phyloP scores from a whole-genome alignment of 805 yeast species.

The Starmera caribaea region DNA sequence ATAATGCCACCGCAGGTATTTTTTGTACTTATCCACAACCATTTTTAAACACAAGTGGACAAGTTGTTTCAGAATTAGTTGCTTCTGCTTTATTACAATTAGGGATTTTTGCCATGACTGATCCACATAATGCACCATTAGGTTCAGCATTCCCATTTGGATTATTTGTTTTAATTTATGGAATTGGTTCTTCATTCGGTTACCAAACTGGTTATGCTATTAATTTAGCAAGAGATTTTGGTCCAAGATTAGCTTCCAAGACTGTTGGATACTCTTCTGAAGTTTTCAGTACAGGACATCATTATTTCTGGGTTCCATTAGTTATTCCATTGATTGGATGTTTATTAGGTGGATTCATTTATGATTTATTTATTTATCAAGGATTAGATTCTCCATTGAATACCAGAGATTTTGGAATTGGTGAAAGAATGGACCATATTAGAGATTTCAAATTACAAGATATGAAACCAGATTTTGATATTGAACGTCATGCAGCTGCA shows the following conservation, averaged over 20 bases:
- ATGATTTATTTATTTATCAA: constrained; percentile 40
- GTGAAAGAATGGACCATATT: constrained; percentile 9
- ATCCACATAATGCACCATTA: constrained; percentile 38
- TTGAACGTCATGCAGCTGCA: constrained; percentile 2
- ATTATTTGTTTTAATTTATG: constrained; percentile 33
- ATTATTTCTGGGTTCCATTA: constrained; percentile 46
- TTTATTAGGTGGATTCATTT: constrained; percentile 37
- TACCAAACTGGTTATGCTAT: constrained; percentile 47
- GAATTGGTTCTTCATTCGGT: constrained; percentile 38
- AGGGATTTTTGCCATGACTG: constrained; percentile 41
- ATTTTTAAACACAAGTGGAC: constrained; percentile 32
- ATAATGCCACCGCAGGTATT: constrained; percentile 29
- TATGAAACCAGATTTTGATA: constrained; percentile 15
- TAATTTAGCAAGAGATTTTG: constrained; percentile 46
- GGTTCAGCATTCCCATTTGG: constrained; percentile 38
- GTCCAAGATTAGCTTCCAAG: constrained; percentile 40
- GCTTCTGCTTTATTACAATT: constrained; percentile 35
- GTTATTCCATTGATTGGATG: constrained; percentile 41
- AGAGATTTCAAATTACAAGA: constrained; percentile 12
- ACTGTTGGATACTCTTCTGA: constrained; percentile 36
- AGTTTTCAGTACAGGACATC: constrained; percentile 28
- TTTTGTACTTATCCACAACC: constrained; percentile 36
- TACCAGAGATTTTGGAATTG: constrained; percentile 26
- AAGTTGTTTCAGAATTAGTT: constrained; percentile 37
- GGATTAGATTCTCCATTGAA: constrained; percentile 45